These are phyloP conservation scores for Alternaria sp. DNA, from an alignment of 2,329 filamentous ascomycete species.

Conservation along the genomic window DNA sequence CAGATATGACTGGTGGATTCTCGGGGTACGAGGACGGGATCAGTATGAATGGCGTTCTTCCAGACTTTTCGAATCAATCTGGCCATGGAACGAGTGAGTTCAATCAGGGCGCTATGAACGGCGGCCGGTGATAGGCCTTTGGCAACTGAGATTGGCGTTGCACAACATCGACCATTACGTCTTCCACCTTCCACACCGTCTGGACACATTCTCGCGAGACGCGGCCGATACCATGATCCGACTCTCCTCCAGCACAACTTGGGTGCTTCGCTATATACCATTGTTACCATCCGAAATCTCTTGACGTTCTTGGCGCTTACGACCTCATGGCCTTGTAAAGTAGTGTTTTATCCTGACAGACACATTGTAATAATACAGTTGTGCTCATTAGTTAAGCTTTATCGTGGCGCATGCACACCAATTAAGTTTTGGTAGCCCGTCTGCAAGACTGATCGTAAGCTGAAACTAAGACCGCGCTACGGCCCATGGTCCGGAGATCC, in stretches of 20 bases:
- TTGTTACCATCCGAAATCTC: not conserved
- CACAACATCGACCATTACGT: slow-evolving; percentile 11
- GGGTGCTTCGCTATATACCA: not conserved
- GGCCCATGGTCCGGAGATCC: not conserved
- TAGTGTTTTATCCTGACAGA: not conserved
- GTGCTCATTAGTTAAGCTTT: not conserved
- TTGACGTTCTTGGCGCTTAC: not conserved
- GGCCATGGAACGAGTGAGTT: slow-evolving; percentile 46
- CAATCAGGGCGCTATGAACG: slow-evolving; percentile 45
- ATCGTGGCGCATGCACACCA: not conserved
- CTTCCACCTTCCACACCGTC: not conserved
- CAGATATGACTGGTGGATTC: slow-evolving; percentile 54
- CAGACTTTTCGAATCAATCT: slow-evolving; percentile 39
- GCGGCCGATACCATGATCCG: not conserved
- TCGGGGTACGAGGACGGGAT: slow-evolving; percentile 49
- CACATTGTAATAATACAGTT: slow-evolving; percentile 1
- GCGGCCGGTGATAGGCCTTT: slow-evolving; percentile 24
- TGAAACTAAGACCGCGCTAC: slow-evolving; percentile 1
- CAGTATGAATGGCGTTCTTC: slow-evolving; percentile 50
- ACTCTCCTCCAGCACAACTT: not conserved
- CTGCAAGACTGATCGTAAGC: not conserved
- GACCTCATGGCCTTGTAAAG: not conserved
- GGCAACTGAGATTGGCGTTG: not conserved
- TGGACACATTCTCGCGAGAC: rapidly evolving
- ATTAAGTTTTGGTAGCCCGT: not conserved